Base-by-base conservation (phyloP, 331 rosid genomes). In the Prunus yedoensis region DNA sequence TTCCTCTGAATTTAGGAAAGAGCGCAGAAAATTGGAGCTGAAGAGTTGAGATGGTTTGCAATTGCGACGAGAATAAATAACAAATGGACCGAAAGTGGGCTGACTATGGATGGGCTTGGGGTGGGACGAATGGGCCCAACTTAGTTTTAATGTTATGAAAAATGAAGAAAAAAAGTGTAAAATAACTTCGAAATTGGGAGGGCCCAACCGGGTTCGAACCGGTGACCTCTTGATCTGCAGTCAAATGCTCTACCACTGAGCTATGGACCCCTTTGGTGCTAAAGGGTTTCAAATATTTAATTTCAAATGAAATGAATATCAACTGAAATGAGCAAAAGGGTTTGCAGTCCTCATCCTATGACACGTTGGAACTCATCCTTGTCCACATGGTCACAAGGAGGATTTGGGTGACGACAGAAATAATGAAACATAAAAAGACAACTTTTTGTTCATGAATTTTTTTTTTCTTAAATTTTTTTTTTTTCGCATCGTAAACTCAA, bases 191-290 rank as follows among this genome's bases (percentile, higher is more conserved):
- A 6, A 38, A 38, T 38, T 38, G 9, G 20, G 21, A 87, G 95
- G 97, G 91, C 92, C 97, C 97, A 84, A 93, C 93, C 93, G 91
- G 94, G 89, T 83, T 90, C 91, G 88, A 92, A 88, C 88, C 94
- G 92, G 80, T 88, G 89, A 71, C 77, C 81, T 79, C 80, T 67
- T 73, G 82, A 62, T 85, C 75, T 82, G 51, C 78, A 82, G 83
- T 84, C 85, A 84, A 84, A 77, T 84, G 85, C 85, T 82, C 82
- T 81, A 81, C 85, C 83, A 81, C 78, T 70, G 77, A 74, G 80
- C 77, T 79, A 66, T 75, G 75, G 66, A 78, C 71, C 78, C 71
- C 0, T 5, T n/a, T 35, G 13, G 30, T 10, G 3, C 4, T 9
- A 3, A 3, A 10, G 4, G 14, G 0, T 47, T 47, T 47, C 51